Percentiles rank a stretch among this genome's conserved stretches.
phyloP scores from a whole-genome alignment of 768 basidiomycete species.

The Solioccasus polychromus region DNA sequence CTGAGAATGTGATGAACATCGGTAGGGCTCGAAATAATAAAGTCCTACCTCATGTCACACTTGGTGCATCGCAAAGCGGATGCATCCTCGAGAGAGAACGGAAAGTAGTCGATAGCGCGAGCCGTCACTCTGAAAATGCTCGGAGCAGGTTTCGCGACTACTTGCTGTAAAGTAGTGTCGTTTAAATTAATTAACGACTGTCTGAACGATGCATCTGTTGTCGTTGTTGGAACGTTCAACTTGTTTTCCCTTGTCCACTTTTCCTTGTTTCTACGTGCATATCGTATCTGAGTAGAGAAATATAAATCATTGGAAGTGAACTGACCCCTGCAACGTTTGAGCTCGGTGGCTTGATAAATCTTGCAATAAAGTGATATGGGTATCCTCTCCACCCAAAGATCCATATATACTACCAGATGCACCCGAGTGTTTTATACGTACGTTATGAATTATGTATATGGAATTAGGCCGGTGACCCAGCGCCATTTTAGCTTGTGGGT shows the following conservation, averaged over 20 bases:
- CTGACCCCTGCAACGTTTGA: conserved; percentile 22
- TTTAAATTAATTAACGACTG: neutral
- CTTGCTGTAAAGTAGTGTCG: conserved; percentile 37
- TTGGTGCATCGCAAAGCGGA: conserved; percentile 48
- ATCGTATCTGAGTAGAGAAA: neutral
- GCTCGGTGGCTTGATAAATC: conserved; percentile 17
- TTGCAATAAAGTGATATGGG: conserved; percentile 16
- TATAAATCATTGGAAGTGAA: neutral
- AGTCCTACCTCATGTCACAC: conserved; percentile 49
- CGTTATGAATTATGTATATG: conserved; percentile 47
- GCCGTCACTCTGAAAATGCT: conserved; percentile 44
- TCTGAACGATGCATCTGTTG: neutral
- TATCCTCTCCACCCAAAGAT: conserved; percentile 28
- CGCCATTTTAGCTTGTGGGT: conserved; percentile 43
- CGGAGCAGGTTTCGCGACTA: conserved; percentile 32
- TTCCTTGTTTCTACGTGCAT: conserved; percentile 31
- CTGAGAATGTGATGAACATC: conserved; percentile 30
- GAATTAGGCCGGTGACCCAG: conserved; percentile 38
- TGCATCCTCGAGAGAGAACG: conserved; percentile 46
- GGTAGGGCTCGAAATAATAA: neutral
- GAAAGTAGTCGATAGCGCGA: conserved; percentile 54
- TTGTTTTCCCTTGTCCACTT: conserved; percentile 27
- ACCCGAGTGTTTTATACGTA: conserved; percentile 40
- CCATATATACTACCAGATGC: conserved; percentile 18
- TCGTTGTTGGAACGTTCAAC: conserved; percentile 3